Evolutionary conservation across 352 stramenopile genomes (phyloP).

Genomic region (Pythium monospermum): DNA sequence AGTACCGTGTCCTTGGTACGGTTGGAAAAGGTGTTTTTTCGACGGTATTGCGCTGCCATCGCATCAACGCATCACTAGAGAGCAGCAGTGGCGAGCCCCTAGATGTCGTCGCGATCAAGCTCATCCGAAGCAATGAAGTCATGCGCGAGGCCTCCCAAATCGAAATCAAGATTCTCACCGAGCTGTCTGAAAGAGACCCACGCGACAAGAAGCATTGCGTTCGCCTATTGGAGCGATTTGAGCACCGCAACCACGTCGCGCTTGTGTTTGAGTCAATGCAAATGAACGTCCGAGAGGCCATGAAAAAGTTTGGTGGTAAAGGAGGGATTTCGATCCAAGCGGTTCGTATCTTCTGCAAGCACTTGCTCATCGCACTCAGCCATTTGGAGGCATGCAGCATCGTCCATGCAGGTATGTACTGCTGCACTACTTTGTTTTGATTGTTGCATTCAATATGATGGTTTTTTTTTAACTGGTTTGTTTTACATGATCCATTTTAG

Average conservation of each 20-base stretch:
- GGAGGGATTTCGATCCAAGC: conserved; percentile 79
- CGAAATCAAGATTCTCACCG: conserved; percentile 76
- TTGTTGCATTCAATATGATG: too few relatives aligned
- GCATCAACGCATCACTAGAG: conserved; percentile 5
- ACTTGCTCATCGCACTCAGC: conserved; percentile 72
- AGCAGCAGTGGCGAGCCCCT: not conserved
- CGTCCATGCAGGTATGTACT: conserved; percentile 87
- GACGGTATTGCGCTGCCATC: conserved; percentile 94
- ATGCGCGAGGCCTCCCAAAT: conserved; percentile 95
- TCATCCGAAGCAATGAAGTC: conserved; percentile 96
- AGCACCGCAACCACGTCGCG: conserved; percentile 93
- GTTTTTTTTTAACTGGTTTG: too few relatives aligned
- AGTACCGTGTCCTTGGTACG: conserved; percentile 92
- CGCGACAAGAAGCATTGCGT: conserved; percentile 86
- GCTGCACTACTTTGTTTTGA: not conserved
- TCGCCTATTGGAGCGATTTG: conserved; percentile 77
- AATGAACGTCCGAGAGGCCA: conserved; percentile 94
- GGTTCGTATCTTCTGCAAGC: conserved; percentile 80
- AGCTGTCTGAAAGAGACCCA: conserved; percentile 61
- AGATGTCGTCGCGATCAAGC: conserved; percentile 74
- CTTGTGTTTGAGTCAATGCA: conserved; percentile 97
- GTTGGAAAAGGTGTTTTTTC: conserved; percentile 98
- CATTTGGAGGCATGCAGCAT: conserved; percentile 75
- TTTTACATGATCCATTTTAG: too few relatives aligned
- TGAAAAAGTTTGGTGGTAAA: conserved; percentile 88